A percentile compares a stretch with the other conserved stretches of the same genome.
phyloP scores from a whole-genome alignment of 129 eudicot genomes.

The Apium graveolens region DNA sequence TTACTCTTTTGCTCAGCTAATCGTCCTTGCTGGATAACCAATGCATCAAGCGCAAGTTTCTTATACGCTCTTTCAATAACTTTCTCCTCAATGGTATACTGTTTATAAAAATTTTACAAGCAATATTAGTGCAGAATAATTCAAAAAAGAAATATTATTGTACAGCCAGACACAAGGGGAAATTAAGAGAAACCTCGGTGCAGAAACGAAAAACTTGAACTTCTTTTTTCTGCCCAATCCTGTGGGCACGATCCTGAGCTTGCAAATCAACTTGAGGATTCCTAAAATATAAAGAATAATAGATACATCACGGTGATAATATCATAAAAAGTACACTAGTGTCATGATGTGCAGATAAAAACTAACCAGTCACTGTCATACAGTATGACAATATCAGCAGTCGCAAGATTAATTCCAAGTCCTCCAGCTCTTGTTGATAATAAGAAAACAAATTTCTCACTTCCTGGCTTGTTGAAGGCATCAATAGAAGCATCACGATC shows the following conservation, averaged over 20 bases:
- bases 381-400: constrained; percentile 63
- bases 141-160: constrained; percentile 9
- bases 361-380: constrained; percentile 93
- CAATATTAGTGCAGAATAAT: not conserved
- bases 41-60: constrained; percentile 67
- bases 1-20: constrained; percentile 63
- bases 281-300: constrained; percentile 24
- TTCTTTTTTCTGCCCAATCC: constrained; percentile 67
- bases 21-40: constrained; percentile 68
- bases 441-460: constrained; percentile 84
- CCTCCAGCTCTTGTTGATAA: constrained; percentile 98
- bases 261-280: constrained; percentile 71
- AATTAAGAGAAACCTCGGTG: constrained; percentile 95
- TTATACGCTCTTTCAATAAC: constrained; percentile 70
- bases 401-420: constrained; percentile 70
- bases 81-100: constrained; percentile 81
- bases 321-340: not conserved
- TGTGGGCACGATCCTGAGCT: constrained; percentile 69
- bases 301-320: constrained; percentile 1
- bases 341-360: not conserved
- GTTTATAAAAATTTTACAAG: constrained; percentile 11
- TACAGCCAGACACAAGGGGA: not conserved
- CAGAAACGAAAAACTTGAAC: constrained; percentile 96
- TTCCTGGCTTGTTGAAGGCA: constrained; percentile 89
- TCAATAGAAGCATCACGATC: constrained; percentile 99